Percentiles rank a stretch among this genome's conserved stretches.
phyloP scores from a whole-genome alignment of 495 filamentous ascomycete species.

The Barbatosphaeria neglecta region DNA sequence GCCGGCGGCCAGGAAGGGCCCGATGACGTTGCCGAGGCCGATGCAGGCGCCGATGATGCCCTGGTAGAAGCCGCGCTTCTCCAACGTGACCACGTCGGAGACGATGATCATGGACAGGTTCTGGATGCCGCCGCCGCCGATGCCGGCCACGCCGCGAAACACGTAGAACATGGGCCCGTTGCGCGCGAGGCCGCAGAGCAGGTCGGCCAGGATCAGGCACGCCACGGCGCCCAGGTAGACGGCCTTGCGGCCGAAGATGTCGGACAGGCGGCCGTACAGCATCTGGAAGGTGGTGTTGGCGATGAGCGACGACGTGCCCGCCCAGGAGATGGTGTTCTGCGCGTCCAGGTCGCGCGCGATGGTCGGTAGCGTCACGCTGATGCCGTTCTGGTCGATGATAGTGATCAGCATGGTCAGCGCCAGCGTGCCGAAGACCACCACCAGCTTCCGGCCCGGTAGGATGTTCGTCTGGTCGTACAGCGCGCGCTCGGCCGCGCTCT shows the following conservation, averaged over 20 bases:
- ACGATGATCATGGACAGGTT: slow-evolving; percentile 21
- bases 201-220: slow-evolving; percentile 21
- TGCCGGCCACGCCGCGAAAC: slow-evolving; percentile 60
- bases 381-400: slow-evolving; percentile 53
- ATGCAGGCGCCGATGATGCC: slow-evolving; percentile 45
- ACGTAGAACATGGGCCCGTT: slow-evolving; percentile 47
- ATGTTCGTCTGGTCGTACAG: slow-evolving; percentile 1
- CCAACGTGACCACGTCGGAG: slow-evolving; percentile 21
- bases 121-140: slow-evolving; percentile 55
- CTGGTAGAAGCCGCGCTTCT: slow-evolving; percentile 22
- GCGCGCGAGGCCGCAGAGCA: slow-evolving; percentile 14
- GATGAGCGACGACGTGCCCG: slow-evolving; percentile 56
- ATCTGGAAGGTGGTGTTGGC: slow-evolving; percentile 49
- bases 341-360: slow-evolving; percentile 44
- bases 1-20: slow-evolving; percentile 63
- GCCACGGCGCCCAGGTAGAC: slow-evolving; percentile 16
- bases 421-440: slow-evolving; percentile 44
- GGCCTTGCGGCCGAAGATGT: slow-evolving; percentile 33
- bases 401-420: slow-evolving; percentile 43
- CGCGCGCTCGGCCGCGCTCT: not conserved
- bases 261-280: slow-evolving; percentile 21
- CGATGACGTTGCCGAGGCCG: slow-evolving; percentile 54
- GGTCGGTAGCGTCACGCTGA: slow-evolving; percentile 48
- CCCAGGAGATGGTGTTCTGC: slow-evolving; percentile 42
- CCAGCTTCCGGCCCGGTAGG: slow-evolving; percentile 21